Evolutionary conservation across 2,329 filamentous ascomycete species (phyloP).

Genomic region (Nothopassalora personata): DNA sequence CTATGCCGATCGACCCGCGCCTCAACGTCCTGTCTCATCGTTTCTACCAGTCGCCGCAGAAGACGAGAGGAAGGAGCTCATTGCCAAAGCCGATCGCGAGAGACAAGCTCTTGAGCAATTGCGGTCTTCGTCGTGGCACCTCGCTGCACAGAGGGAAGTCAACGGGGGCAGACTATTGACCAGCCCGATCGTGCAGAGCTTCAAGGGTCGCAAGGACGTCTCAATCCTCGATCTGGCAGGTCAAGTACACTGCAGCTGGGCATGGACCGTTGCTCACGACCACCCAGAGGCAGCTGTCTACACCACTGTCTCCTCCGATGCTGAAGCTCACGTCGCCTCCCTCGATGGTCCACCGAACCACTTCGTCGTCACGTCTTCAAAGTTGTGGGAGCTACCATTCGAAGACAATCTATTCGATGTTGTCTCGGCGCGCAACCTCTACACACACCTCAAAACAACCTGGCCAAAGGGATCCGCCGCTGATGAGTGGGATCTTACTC

Average conservation of each 20-base stretch:
- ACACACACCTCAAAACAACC: slow-evolving; percentile 69
- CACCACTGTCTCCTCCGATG: slow-evolving; percentile 55
- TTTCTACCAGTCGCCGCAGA: slow-evolving; percentile 37
- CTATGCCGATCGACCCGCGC: slow-evolving; percentile 38
- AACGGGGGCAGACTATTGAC: slow-evolving; percentile 57
- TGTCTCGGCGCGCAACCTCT: slow-evolving; percentile 80
- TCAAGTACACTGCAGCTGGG: slow-evolving; percentile 84
- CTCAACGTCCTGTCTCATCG: slow-evolving; percentile 42
- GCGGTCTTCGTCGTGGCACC: slow-evolving; percentile 54
- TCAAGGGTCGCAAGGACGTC: slow-evolving; percentile 41
- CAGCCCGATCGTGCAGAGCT: slow-evolving; percentile 44
- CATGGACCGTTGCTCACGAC: slow-evolving; percentile 83
- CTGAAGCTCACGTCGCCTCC: slow-evolving; percentile 47
- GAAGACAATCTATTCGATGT: slow-evolving; percentile 82
- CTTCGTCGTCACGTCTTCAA: slow-evolving; percentile 70
- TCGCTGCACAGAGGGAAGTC: slow-evolving; percentile 57
- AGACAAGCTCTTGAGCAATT: slow-evolving; percentile 71
- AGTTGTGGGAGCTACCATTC: slow-evolving; percentile 78
- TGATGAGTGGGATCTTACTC: slow-evolving; percentile 83
- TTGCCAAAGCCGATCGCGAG: slow-evolving; percentile 60
- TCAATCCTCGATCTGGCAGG: slow-evolving; percentile 83
- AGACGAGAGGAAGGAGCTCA: slow-evolving; percentile 31
- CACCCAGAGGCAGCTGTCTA: slow-evolving; percentile 82
- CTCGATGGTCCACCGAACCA: slow-evolving; percentile 84
- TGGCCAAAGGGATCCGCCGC: slow-evolving; percentile 45